Conservation (phyloP, 768 basidiomycete species). For the Dioszegia aurantiaca region DNA sequence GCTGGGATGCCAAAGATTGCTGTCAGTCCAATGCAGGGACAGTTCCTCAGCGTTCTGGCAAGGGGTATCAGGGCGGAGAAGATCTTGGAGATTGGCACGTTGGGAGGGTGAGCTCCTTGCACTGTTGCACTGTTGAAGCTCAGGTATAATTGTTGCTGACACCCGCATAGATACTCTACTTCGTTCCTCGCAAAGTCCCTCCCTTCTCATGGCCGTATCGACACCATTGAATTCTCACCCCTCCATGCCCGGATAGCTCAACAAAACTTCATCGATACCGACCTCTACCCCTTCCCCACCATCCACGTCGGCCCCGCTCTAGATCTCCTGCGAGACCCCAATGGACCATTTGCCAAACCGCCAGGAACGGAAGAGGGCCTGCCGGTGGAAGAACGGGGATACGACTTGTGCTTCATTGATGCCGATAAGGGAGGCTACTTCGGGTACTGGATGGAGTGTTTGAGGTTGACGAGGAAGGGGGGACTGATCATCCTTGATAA, state of each 20-base stretch:
- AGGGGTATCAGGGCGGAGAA: conserved; percentile 59
- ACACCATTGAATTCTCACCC: conserved; percentile 49
- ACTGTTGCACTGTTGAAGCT: background rate
- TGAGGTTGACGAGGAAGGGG: conserved; percentile 61
- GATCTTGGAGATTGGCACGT: conserved; percentile 58
- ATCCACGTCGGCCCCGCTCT: conserved; percentile 56
- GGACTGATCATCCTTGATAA: conserved; percentile 58
- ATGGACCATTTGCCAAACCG: conserved; percentile 19
- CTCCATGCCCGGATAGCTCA: conserved; percentile 57
- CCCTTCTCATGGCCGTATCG: conserved; percentile 47
- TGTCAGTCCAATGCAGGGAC: conserved; percentile 37
- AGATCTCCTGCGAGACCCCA: conserved; percentile 14
- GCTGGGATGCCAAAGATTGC: conserved; percentile 37
- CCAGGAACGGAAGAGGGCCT: conserved; percentile 23
- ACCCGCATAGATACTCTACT: conserved; percentile 44
- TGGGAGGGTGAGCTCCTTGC: conserved; percentile 2
- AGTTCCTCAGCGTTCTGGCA: conserved; percentile 60
- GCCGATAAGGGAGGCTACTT: conserved; percentile 64
- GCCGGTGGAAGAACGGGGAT: conserved; percentile 44
- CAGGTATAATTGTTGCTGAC: background rate
- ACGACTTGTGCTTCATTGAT: conserved; percentile 71
- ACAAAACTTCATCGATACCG: conserved; percentile 61
- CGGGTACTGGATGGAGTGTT: conserved; percentile 62
- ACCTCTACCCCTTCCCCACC: conserved; percentile 57
- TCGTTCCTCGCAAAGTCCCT: conserved; percentile 49